Evolutionary conservation across 2,329 filamentous ascomycete species (phyloP).

Genomic region (Aspergillus pseudoglaucus): DNA sequence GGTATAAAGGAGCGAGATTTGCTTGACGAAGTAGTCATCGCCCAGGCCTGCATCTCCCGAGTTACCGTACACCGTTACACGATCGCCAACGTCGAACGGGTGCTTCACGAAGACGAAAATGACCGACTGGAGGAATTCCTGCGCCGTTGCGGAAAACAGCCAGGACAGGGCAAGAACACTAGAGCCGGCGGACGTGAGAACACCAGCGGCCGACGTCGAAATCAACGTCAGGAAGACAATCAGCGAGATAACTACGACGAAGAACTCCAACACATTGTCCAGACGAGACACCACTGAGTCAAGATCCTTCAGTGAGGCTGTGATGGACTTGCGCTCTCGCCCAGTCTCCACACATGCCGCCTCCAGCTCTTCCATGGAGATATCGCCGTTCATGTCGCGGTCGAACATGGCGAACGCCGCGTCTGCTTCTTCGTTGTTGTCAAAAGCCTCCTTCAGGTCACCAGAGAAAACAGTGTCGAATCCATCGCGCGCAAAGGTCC

Average conservation of each 20-base stretch:
- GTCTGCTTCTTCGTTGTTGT: conserved; percentile 76
- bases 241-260: conserved; percentile 72
- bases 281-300: conserved; percentile 90
- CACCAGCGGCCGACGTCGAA: conserved; percentile 81
- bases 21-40: conserved; percentile 94
- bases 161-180: conserved; percentile 84
- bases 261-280: conserved; percentile 80
- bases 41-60: conserved; percentile 70
- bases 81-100: conserved; percentile 91
- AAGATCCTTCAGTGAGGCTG: conserved; percentile 86
- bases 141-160: conserved; percentile 86
- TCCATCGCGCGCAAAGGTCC: conserved; percentile 70
- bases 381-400: conserved; percentile 93
- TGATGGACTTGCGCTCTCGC: conserved; percentile 89
- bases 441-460: conserved; percentile 72
- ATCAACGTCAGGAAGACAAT: conserved; percentile 86
- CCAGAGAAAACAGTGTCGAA: conserved; percentile 70
- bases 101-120: conserved; percentile 98
- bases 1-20: conserved; percentile 86
- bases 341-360: conserved; percentile 91
- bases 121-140: conserved; percentile 88
- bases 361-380: conserved; percentile 91
- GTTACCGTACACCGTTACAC: conserved; percentile 85
- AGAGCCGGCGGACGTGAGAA: conserved; percentile 82
- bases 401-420: conserved; percentile 90